Percentiles rank a stretch among this genome's conserved stretches.
Conservation (phyloP, 495 filamentous ascomycete genomes). For the Podospora sp. region DNA sequence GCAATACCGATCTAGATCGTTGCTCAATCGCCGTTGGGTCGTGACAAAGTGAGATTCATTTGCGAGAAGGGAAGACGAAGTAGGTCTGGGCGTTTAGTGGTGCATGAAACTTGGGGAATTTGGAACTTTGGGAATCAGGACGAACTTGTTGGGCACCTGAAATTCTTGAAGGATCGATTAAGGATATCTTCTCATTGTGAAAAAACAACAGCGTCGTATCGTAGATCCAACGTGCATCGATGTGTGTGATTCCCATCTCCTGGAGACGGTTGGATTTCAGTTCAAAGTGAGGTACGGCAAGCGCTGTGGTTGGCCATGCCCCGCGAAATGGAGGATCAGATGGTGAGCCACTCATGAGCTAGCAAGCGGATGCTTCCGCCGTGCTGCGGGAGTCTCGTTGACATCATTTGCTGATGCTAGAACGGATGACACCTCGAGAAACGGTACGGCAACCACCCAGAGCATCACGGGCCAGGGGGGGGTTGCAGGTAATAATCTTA, state of each 20-base stretch:
- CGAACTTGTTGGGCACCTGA: not conserved
- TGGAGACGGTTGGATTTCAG: not conserved
- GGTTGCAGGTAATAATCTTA: not conserved
- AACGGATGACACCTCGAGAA: not conserved
- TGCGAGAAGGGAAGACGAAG: not conserved
- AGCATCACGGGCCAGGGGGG: not conserved
- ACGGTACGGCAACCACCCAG: not conserved
- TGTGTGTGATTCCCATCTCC: not conserved
- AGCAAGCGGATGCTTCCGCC: not conserved
- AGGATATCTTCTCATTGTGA: not conserved
- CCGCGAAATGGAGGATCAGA: not conserved
- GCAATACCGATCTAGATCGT: not conserved
- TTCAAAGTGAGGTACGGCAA: not conserved
- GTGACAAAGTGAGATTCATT: slow-evolving; percentile 4
- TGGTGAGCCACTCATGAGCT: not conserved
- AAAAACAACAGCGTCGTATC: not conserved
- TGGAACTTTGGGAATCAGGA: not conserved
- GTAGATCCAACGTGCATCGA: not conserved
- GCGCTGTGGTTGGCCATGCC: not conserved
- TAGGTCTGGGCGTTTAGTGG: not conserved
- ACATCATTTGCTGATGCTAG: slow-evolving; percentile 4
- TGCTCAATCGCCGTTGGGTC: not conserved
- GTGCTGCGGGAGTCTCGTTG: not conserved
- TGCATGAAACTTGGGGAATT: not conserved
- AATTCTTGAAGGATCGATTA: not conserved